Evolutionary conservation across 1,139 yeast species (phyloP).

Genomic region (Tardiomyces depauwii): DNA sequence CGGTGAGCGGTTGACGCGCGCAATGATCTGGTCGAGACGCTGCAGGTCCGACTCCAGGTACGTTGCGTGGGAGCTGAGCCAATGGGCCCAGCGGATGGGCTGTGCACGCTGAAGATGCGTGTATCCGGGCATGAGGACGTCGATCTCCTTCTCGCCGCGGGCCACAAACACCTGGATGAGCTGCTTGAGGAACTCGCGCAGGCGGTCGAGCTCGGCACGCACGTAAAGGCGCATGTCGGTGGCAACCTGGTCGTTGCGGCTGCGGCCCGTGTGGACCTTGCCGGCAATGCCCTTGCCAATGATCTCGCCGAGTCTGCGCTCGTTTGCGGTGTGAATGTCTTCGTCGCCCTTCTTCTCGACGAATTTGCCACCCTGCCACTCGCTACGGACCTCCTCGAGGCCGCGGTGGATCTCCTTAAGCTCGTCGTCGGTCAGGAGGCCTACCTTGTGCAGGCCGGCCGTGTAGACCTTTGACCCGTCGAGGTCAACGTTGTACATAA

Average conservation of each 20-base stretch:
- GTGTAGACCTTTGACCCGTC: constrained; percentile 93
- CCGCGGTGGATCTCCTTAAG: constrained; percentile 74
- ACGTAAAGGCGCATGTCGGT: constrained; percentile 95
- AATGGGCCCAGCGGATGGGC: constrained; percentile 98
- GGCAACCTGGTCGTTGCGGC: constrained; percentile 97
- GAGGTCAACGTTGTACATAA: constrained; percentile 88
- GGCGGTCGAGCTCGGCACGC: constrained; percentile 56
- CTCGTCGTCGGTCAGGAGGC: constrained; percentile 62
- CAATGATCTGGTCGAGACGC: constrained; percentile 69
- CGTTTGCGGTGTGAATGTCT: constrained; percentile 97
- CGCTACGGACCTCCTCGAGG: constrained; percentile 52
- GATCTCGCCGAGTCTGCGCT: constrained; percentile 90
- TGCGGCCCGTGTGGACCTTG: constrained; percentile 96
- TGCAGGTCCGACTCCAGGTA: constrained; percentile 84
- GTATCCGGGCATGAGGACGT: constrained; percentile 95
- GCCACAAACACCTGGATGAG: constrained; percentile 56
- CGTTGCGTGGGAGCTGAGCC: constrained; percentile 92
- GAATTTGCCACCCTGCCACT: constrained; percentile 70
- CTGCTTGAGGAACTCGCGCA: constrained; percentile 46
- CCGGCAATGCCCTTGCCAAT: constrained; percentile 93
- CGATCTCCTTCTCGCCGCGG: constrained; percentile 80
- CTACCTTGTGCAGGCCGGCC: constrained; percentile 68
- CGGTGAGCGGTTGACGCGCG: constrained; percentile 80
- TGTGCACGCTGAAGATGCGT: constrained; percentile 98
- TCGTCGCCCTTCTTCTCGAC: constrained; percentile 89